Percentiles rank a stretch among this genome's conserved stretches.
Evolutionary conservation across 148 eudicot genomes (phyloP).

Genomic region (Vaccinium corymbosum): DNA sequence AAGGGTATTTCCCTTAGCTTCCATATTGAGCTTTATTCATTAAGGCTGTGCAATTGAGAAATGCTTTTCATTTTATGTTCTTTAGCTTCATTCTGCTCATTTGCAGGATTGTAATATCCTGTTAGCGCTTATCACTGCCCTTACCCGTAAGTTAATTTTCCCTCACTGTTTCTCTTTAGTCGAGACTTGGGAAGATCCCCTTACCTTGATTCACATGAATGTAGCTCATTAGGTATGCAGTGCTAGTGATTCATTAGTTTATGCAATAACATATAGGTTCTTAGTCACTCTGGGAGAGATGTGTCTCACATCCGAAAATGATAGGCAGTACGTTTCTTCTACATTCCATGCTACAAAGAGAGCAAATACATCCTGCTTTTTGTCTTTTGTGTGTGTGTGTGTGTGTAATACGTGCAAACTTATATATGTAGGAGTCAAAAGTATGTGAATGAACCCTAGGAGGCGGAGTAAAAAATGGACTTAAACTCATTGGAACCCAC

Average conservation of each 20-base stretch:
- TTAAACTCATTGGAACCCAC: background rate
- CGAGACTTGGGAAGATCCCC: background rate
- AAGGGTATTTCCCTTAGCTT: background rate
- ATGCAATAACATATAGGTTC: background rate
- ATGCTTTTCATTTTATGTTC: background rate
- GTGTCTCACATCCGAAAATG: background rate
- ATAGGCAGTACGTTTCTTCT: background rate
- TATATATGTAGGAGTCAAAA: background rate
- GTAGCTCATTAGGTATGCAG: background rate
- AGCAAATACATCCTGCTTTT: background rate
- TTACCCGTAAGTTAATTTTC: background rate
- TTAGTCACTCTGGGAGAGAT: background rate
- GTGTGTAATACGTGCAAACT: background rate
- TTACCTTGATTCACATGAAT: background rate
- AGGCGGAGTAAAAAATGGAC: background rate
- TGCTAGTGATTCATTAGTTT: background rate
- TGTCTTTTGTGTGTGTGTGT: too few relatives aligned
- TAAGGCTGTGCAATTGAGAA: background rate
- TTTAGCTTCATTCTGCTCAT: conserved; percentile 4
- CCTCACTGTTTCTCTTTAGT: background rate
- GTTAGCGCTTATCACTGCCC: background rate
- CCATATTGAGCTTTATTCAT: background rate
- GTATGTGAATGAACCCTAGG: background rate
- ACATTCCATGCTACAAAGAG: background rate
- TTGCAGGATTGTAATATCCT: background rate